Evolutionary conservation across 768 basidiomycete genomes (phyloP).

Genomic region (Gautieria morchelliformis): DNA sequence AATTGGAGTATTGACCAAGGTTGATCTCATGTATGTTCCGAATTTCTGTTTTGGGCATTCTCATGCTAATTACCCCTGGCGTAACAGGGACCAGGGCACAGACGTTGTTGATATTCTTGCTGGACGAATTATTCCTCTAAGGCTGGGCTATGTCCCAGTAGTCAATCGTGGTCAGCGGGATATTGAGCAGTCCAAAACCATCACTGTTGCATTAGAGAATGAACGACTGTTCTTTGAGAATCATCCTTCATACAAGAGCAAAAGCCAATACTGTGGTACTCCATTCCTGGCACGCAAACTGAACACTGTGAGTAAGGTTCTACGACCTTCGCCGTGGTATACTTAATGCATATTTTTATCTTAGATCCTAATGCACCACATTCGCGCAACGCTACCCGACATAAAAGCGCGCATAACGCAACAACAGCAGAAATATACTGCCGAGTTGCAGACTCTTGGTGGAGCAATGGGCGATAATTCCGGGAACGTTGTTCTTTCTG

Average conservation of each 20-base stretch:
- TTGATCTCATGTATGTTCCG: constrained; percentile 86
- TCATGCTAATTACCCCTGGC: constrained; percentile 1
- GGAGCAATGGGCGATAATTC: constrained; percentile 84
- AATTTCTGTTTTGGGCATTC: not conserved
- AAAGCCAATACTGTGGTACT: constrained; percentile 94
- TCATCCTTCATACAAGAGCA: constrained; percentile 86
- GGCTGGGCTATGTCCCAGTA: constrained; percentile 95
- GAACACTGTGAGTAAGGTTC: constrained; percentile 61
- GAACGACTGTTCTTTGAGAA: constrained; percentile 93
- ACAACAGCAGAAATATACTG: constrained; percentile 80
- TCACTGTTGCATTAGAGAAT: constrained; percentile 73
- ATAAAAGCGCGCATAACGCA: constrained; percentile 94
- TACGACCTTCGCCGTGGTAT: not conserved
- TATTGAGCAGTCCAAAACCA: constrained; percentile 84
- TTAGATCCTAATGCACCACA: constrained; percentile 98
- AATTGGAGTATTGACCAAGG: constrained; percentile 97
- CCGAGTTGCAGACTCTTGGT: constrained; percentile 77
- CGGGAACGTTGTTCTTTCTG: constrained; percentile 87
- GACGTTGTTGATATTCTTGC: constrained; percentile 99
- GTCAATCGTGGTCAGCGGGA: constrained; percentile 98
- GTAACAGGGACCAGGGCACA: constrained; percentile 85
- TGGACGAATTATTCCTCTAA: constrained; percentile 90
- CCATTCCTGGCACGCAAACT: constrained; percentile 93
- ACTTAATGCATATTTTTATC: not conserved
- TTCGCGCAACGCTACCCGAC: constrained; percentile 93